A percentile compares a stretch with the other conserved stretches of the same genome.
These are phyloP conservation scores for Aspergillus sp. DNA, from an alignment of 2,329 filamentous ascomycete genomes.

Conservation along the genomic window DNA sequence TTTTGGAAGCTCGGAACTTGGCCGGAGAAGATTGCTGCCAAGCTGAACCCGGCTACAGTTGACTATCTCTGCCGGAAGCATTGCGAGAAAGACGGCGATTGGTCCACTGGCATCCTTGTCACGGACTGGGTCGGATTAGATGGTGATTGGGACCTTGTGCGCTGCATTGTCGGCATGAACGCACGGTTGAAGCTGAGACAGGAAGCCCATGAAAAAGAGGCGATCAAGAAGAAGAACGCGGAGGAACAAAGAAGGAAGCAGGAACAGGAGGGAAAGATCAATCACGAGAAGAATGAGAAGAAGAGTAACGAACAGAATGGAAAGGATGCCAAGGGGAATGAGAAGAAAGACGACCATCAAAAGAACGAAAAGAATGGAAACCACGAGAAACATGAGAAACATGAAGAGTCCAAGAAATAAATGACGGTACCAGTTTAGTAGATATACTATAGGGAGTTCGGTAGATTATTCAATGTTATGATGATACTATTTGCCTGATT, in stretches of 20 bases:
- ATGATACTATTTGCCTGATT: neutral
- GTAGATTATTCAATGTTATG: neutral
- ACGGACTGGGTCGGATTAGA: conserved; percentile 89
- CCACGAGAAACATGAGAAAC: neutral
- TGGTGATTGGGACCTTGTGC: conserved; percentile 87
- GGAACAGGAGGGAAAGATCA: neutral
- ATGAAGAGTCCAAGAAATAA: neutral
- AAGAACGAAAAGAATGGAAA: neutral
- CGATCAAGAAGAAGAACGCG: neutral
- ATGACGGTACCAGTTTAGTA: neutral
- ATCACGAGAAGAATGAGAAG: neutral
- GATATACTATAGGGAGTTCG: too few species aligned
- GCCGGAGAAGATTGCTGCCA: conserved; percentile 87
- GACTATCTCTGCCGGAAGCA: conserved; percentile 59
- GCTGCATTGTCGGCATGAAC: conserved; percentile 90
- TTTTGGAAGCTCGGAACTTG: conserved; percentile 92
- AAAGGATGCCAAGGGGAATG: neutral
- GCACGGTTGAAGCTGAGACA: conserved; percentile 52
- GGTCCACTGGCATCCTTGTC: conserved; percentile 81
- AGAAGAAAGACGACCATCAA: too few species aligned
- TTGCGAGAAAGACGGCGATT: conserved; percentile 58
- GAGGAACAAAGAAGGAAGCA: too few species aligned
- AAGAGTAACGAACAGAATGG: neutral
- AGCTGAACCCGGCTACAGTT: conserved; percentile 76
- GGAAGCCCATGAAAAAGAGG: conserved; percentile 11